These are phyloP conservation scores for Cystofilobasidium macerans DNA, from an alignment of 768 basidiomycete genomes.

Conservation along the genomic window DNA sequence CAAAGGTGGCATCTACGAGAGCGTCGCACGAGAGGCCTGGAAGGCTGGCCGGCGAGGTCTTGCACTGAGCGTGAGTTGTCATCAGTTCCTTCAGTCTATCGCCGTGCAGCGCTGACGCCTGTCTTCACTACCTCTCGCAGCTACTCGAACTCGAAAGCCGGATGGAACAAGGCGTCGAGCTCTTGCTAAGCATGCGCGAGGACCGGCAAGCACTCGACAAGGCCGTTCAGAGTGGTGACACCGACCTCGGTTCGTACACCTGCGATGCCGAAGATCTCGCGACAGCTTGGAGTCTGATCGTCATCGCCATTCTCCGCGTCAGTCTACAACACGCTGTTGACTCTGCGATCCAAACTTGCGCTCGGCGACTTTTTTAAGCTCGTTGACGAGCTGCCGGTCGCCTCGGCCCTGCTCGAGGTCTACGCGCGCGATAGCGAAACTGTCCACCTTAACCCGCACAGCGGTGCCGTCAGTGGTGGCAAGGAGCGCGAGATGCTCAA, in stretches of 20 bases:
- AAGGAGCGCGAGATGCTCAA: conserved; percentile 78
- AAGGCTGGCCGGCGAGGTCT: conserved; percentile 66
- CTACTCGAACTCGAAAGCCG: conserved; percentile 80
- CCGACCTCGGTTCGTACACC: conserved; percentile 63
- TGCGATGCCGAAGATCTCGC: background rate
- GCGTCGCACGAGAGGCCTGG: conserved; percentile 90
- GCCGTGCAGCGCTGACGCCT: no score
- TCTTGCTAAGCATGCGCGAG: conserved; percentile 89
- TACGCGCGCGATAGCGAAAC: conserved; percentile 40
- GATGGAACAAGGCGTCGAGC: conserved; percentile 83
- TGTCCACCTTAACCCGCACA: conserved; percentile 65
- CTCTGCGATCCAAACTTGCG: conserved; percentile 67
- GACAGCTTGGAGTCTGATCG: background rate
- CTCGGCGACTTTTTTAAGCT: conserved; percentile 89
- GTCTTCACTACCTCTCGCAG: conserved; percentile 39
- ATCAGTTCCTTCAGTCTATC: background rate
- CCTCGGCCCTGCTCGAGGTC: conserved; percentile 29
- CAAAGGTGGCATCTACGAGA: conserved; percentile 72
- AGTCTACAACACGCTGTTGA: conserved; percentile 91
- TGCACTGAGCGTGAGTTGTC: conserved; percentile 62
- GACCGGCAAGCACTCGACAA: conserved; percentile 75
- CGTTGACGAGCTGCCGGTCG: conserved; percentile 55
- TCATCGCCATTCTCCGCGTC: background rate
- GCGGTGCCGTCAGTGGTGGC: conserved; percentile 46
- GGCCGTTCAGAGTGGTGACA: conserved; percentile 88